Conservation (phyloP, 2,329 filamentous ascomycete genomes). For the Exophiala alcalophila region DNA sequence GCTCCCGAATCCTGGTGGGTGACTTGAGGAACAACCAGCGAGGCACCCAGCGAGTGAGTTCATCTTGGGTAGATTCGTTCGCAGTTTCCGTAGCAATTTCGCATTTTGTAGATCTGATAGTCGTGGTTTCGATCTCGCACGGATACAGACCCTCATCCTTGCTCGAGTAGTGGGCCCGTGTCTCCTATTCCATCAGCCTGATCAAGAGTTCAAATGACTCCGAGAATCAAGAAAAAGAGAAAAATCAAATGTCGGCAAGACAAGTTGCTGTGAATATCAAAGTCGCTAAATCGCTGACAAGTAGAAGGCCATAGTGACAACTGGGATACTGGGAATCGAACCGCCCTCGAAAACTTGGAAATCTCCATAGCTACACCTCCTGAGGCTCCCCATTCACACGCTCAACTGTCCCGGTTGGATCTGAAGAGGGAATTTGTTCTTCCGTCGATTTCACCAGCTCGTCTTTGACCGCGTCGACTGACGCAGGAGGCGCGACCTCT, state of each 20-base stretch:
- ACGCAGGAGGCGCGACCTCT: slow-evolving; percentile 9
- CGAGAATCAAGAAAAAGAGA: no score
- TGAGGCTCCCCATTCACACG: slow-evolving; percentile 3
- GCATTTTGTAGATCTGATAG: no score
- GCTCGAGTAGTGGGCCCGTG: no score
- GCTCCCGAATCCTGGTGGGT: no score
- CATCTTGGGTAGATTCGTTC: no score
- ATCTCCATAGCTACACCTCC: slow-evolving; percentile 6
- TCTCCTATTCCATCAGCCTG: no score
- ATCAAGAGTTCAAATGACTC: no score
- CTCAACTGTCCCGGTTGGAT: slow-evolving; percentile 4
- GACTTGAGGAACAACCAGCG: no score
- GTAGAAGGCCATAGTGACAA: slow-evolving; percentile 10
- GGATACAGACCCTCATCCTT: no score
- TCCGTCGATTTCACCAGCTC: slow-evolving; percentile 8
- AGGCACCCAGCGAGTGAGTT: no score
- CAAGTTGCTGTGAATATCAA: slow-evolving; percentile 12
- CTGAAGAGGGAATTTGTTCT: slow-evolving; percentile 2
- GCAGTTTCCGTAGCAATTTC: no score
- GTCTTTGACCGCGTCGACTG: slow-evolving; percentile 14
- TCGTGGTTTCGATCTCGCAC: no score
- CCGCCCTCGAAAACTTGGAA: not conserved
- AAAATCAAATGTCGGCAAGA: slow-evolving; percentile 11
- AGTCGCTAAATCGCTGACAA: slow-evolving; percentile 21
- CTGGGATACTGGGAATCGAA: slow-evolving; percentile 11